Conservation (phyloP, 2,329 filamentous ascomycete species). For the Verticillium dahliae region DNA sequence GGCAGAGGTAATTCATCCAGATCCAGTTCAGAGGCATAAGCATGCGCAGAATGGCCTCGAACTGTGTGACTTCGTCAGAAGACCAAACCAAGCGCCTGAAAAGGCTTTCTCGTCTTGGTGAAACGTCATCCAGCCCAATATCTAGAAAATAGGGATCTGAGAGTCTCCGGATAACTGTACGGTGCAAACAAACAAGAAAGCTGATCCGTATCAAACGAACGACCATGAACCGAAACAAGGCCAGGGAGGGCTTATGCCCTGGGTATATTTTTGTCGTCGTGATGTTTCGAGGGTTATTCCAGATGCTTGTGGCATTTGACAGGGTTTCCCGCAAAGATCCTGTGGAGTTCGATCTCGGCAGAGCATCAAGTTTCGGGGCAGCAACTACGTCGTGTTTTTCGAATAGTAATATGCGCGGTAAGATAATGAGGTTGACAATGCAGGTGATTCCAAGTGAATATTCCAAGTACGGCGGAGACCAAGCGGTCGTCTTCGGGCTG, state of each 20-base stretch:
- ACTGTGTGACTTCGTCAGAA: not conserved
- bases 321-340: not conserved
- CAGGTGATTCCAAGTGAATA: not conserved
- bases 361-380: not conserved
- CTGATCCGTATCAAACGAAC: not conserved
- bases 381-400: not conserved
- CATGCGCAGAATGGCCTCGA: not conserved
- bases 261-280: not conserved
- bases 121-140: not conserved
- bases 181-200: not conserved
- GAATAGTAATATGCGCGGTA: not conserved
- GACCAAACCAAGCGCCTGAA: not conserved
- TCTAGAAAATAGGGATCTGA: not conserved
- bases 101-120: not conserved
- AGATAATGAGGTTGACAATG: not conserved
- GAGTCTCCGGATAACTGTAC: not conserved
- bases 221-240: not conserved
- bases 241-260: not conserved
- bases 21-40: not conserved
- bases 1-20: not conserved
- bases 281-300: not conserved
- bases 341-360: not conserved
- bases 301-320: not conserved
- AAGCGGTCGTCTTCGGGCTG: not conserved
- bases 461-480: not conserved